Evolutionary conservation across 345 rosid species (phyloP).

Genomic region (Salix suchowensis): DNA sequence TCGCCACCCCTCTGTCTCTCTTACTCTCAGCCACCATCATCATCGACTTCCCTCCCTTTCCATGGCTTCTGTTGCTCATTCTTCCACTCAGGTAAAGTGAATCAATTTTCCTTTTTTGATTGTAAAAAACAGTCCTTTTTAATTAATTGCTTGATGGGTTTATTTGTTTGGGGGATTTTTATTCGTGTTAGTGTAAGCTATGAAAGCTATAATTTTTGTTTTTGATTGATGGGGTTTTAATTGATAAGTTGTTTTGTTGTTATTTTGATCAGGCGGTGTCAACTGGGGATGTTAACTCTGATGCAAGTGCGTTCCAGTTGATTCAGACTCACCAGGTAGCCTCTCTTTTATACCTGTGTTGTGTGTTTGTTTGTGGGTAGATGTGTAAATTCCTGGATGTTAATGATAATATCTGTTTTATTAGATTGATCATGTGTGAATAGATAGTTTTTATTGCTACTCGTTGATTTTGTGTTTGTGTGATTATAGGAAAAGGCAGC

Average conservation of each 20-base stretch:
- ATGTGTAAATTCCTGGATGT: not conserved
- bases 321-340: conserved; percentile 79
- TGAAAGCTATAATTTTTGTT: not conserved
- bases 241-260: not conserved
- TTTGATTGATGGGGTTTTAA: not conserved
- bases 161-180: not conserved
- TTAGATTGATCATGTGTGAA: not conserved
- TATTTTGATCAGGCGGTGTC: conserved; percentile 47
- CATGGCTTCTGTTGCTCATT: conserved; percentile 72
- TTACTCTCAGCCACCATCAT: not conserved
- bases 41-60: conserved; percentile 23
- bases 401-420: not conserved
- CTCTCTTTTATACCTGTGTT: not conserved
- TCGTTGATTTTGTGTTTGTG: conserved; percentile 8
- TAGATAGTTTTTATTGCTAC: not conserved
- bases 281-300: conserved; percentile 44
- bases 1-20: conserved; percentile 23
- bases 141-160: not conserved
- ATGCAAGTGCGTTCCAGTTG: conserved; percentile 53
- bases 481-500: conserved; percentile 67
- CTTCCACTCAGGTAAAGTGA: conserved; percentile 46
- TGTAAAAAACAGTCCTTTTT: not conserved
- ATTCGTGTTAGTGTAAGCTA: not conserved
- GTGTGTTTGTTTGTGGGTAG: not conserved
- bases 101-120: not conserved